Percentiles rank a stretch among this genome's conserved stretches.
These are phyloP conservation scores for Lotus japonicus DNA, from an alignment of 306 rosid genomes.

Conservation along the genomic window DNA sequence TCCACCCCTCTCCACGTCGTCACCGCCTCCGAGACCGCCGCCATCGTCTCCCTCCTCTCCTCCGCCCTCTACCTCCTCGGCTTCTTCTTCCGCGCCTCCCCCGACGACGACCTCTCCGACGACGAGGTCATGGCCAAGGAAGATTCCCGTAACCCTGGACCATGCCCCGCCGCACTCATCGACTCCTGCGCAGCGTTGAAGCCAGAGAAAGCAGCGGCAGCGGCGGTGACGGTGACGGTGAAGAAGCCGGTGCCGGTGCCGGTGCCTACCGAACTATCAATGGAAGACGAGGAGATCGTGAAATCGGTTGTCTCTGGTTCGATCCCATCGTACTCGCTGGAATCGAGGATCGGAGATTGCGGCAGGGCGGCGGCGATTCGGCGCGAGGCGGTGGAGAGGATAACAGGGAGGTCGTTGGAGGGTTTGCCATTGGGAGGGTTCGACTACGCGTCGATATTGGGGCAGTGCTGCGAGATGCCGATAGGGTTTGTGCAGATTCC, in stretches of 20 bases:
- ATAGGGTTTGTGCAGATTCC: conserved; percentile 82
- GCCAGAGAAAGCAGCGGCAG: background rate
- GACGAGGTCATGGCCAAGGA: conserved; percentile 42
- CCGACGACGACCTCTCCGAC: conserved; percentile 52
- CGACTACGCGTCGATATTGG: conserved; percentile 69
- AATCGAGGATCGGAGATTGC: conserved; percentile 54
- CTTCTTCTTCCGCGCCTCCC: conserved; percentile 59
- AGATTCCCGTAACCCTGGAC: conserved; percentile 30
- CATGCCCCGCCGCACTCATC: conserved; percentile 52
- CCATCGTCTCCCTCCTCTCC: conserved; percentile 54
- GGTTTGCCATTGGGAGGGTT: conserved; percentile 69
- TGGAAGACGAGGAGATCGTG: conserved; percentile 55
- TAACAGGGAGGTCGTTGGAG: conserved; percentile 45
- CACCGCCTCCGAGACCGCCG: conserved; percentile 59
- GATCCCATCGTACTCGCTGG: conserved; percentile 65
- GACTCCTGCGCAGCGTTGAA: background rate
- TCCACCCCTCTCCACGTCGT: conserved; percentile 71
- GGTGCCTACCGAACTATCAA: background rate
- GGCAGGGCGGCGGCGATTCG: conserved; percentile 61
- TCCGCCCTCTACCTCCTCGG: conserved; percentile 78
- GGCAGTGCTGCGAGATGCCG: conserved; percentile 99
- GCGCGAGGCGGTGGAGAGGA: conserved; percentile 62
- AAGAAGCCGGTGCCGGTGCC: background rate
- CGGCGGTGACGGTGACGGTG: no score
- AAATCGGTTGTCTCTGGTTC: conserved; percentile 49